Percentiles rank a stretch among this genome's conserved stretches.
Evolutionary conservation across 208 protist species (phyloP).

Genomic region (Leishmania major): DNA sequence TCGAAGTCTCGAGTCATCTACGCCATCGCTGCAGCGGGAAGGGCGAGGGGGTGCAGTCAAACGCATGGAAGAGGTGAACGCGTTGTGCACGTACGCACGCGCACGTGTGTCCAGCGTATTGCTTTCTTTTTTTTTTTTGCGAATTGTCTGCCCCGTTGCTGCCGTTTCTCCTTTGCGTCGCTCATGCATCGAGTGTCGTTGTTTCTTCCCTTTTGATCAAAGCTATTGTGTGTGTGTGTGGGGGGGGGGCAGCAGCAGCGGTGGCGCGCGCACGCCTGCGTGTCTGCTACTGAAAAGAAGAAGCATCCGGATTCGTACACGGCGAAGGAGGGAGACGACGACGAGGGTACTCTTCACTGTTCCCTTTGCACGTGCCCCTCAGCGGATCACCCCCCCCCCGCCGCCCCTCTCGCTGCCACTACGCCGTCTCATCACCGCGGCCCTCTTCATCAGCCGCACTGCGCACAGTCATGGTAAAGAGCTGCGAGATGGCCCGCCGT

Average conservation of each 20-base stretch:
- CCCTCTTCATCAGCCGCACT: not conserved
- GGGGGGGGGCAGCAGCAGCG: not conserved
- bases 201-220: not conserved
- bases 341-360: not conserved
- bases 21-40: not conserved
- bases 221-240: not conserved
- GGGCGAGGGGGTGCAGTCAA: not conserved
- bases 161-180: too few relatives aligned
- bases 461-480: constrained; percentile 14
- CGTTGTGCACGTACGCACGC: not conserved
- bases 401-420: not conserved
- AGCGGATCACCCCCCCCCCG: too few relatives aligned
- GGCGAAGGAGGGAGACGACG: not conserved
- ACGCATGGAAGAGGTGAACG: not conserved
- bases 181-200: not conserved
- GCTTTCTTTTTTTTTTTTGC: too few relatives aligned
- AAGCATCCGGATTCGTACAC: not conserved
- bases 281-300: not conserved
- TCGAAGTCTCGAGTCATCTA: not conserved
- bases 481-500: constrained; percentile 2
- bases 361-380: not conserved
- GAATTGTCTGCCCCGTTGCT: too few relatives aligned
- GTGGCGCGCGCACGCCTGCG: not conserved
- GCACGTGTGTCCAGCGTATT: too few relatives aligned
- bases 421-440: not conserved